phyloP scores from a whole-genome alignment of 23 red algal genomes.

The Gracilaria caudata region DNA sequence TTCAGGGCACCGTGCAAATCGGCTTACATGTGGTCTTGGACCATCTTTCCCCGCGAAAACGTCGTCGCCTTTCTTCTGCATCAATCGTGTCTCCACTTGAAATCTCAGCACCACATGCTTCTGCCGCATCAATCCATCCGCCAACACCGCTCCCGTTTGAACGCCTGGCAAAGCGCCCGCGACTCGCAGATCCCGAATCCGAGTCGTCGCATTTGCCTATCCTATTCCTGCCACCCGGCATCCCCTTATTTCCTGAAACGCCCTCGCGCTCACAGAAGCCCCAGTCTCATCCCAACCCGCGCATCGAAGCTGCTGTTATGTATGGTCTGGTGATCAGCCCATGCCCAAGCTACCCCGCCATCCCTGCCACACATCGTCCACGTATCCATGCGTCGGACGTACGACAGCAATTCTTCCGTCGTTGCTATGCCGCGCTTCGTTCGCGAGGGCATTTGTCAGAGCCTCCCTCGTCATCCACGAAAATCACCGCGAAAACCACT shows the following conservation, averaged over 20 bases:
- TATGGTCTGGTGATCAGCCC: not conserved
- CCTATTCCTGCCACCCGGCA: slow-evolving; percentile 17
- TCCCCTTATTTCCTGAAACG: not conserved
- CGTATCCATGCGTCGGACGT: not conserved
- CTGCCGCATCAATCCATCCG: not conserved
- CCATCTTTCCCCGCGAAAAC: not conserved
- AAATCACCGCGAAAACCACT: not conserved
- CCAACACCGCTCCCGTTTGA: not conserved
- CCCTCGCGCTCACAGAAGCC: slow-evolving; percentile 12
- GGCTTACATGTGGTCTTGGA: not conserved
- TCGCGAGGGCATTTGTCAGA: not conserved
- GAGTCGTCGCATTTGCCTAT: not conserved
- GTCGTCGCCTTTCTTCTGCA: slow-evolving; percentile 13
- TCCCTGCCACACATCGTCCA: not conserved
- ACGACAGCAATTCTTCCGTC: not conserved
- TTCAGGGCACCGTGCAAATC: not conserved
- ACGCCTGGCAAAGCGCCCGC: slow-evolving; percentile 5
- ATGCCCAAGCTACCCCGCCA: not conserved
- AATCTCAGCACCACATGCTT: not conserved
- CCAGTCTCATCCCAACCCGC: not conserved
- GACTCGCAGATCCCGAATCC: slow-evolving; percentile 14
- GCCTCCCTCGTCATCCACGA: not conserved
- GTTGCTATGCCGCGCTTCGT: not conserved
- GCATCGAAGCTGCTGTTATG: slow-evolving; percentile 9
- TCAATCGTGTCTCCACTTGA: not conserved